Evolutionary conservation across 2,329 filamentous ascomycete genomes (phyloP).

Genomic region (Monilinia aucupariae): DNA sequence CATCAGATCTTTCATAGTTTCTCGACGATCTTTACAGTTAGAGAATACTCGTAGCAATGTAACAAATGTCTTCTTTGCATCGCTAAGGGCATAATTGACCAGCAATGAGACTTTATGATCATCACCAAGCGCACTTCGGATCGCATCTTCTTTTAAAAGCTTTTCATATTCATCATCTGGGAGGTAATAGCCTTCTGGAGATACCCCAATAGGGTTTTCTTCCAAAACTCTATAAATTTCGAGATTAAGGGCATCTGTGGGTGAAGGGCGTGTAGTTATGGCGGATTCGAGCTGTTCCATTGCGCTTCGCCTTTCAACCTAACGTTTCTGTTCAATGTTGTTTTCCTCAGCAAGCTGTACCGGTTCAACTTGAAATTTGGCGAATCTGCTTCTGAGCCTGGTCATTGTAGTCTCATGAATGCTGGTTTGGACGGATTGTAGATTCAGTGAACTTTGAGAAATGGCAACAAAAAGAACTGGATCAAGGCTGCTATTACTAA

Average conservation of each 20-base stretch:
- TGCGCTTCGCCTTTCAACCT: background rate
- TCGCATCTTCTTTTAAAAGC: background rate
- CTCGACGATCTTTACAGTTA: background rate
- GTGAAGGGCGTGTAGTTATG: background rate
- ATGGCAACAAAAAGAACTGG: background rate
- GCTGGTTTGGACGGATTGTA: background rate
- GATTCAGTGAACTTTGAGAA: background rate
- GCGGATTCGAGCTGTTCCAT: background rate
- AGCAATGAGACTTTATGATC: background rate
- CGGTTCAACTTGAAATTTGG: background rate
- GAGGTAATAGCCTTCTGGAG: background rate
- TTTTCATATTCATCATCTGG: background rate
- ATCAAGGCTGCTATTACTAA: background rate
- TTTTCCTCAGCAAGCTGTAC: background rate
- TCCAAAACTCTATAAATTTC: background rate
- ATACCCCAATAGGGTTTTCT: background rate
- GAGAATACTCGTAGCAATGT: background rate
- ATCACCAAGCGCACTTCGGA: background rate
- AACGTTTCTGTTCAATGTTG: background rate
- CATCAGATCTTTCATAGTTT: background rate
- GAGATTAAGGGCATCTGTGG: background rate
- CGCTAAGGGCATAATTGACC: background rate
- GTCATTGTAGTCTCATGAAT: background rate
- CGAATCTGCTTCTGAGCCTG: background rate
- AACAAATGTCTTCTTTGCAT: slow-evolving; percentile 3